Percentiles rank a stretch among this genome's conserved stretches.
phyloP scores from a whole-genome alignment of 1,139 yeast genomes.

The Lodderomyces jiufengensis region DNA sequence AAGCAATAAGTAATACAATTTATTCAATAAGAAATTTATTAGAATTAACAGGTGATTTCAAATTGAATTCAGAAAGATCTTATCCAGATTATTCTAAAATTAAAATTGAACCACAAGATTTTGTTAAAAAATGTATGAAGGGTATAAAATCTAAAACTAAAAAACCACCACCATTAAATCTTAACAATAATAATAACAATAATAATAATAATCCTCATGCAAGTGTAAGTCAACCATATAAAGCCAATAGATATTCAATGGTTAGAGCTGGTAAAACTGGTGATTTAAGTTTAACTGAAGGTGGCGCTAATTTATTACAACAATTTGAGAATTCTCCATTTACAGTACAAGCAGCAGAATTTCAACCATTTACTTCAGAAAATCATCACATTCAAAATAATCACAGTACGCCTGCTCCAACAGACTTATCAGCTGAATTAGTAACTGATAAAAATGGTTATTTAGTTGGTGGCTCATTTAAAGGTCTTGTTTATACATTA shows the following conservation, averaged over 20 bases:
- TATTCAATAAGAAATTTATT: slow-evolving; percentile 39
- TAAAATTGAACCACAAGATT: slow-evolving; percentile 59
- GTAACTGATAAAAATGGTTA: slow-evolving; percentile 48
- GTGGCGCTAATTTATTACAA: slow-evolving; percentile 53
- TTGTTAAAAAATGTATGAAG: slow-evolving; percentile 57
- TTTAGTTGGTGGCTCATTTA: slow-evolving; percentile 74
- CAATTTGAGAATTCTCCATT: slow-evolving; percentile 44
- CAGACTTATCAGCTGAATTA: slow-evolving; percentile 32
- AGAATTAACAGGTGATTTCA: slow-evolving; percentile 69
- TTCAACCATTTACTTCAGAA: slow-evolving; percentile 31
- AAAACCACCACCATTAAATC: not conserved
- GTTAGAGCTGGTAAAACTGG: slow-evolving; percentile 58
- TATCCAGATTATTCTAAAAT: slow-evolving; percentile 69
- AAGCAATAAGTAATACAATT: slow-evolving; percentile 49
- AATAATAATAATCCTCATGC: slow-evolving; percentile 9
- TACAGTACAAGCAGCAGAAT: slow-evolving; percentile 38
- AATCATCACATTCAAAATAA: slow-evolving; percentile 6
- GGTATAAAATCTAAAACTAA: slow-evolving; percentile 23
- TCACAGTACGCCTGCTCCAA: too few species aligned
- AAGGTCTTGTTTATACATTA: slow-evolving; percentile 65
- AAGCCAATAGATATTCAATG: slow-evolving; percentile 51
- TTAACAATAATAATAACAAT: not conserved
- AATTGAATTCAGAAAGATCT: slow-evolving; percentile 57
- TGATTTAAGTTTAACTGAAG: slow-evolving; percentile 50
- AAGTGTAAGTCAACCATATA: slow-evolving; percentile 15